phyloP scores from a whole-genome alignment of 1,139 yeast species.

The Diutina siamensis region DNA sequence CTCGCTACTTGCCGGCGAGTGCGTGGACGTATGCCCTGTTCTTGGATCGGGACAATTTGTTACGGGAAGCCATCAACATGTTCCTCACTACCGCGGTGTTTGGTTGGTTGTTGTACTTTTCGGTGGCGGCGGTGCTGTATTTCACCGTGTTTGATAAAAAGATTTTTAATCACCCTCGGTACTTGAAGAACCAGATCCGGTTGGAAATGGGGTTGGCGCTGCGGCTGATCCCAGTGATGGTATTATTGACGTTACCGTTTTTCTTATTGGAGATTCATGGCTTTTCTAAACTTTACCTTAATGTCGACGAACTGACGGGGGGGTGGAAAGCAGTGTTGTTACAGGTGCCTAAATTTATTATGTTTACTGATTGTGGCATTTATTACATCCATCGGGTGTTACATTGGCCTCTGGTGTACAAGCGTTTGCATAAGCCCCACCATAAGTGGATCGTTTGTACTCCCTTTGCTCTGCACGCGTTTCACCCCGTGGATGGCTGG shows the following conservation, averaged over 20 bases:
- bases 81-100: constrained; percentile 66
- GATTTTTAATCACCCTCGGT: constrained; percentile 91
- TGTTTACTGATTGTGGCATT: constrained; percentile 90
- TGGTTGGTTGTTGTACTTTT: constrained; percentile 72
- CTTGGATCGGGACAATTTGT: constrained; percentile 55
- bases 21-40: constrained; percentile 48
- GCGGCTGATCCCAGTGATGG: constrained; percentile 83
- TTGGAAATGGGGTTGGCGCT: constrained; percentile 72
- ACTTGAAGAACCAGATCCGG: constrained; percentile 81
- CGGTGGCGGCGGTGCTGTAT: constrained; percentile 70
- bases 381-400: constrained; percentile 85
- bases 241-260: constrained; percentile 78
- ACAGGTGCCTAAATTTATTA: constrained; percentile 68
- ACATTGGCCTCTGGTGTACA: constrained; percentile 86
- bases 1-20: constrained; percentile 28
- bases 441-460: constrained; percentile 99
- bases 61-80: constrained; percentile 62
- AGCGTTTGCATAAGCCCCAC: constrained; percentile 88
- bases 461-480: constrained; percentile 96
- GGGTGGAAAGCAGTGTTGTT: constrained; percentile 55
- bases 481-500: constrained; percentile 97
- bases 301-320: constrained; percentile 48
- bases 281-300: constrained; percentile 64
- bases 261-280: constrained; percentile 78
- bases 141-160: constrained; percentile 71